Percentiles rank a stretch among this genome's conserved stretches.
phyloP scores from a whole-genome alignment of 345 rosid genomes.

The Luvunga scandens region DNA sequence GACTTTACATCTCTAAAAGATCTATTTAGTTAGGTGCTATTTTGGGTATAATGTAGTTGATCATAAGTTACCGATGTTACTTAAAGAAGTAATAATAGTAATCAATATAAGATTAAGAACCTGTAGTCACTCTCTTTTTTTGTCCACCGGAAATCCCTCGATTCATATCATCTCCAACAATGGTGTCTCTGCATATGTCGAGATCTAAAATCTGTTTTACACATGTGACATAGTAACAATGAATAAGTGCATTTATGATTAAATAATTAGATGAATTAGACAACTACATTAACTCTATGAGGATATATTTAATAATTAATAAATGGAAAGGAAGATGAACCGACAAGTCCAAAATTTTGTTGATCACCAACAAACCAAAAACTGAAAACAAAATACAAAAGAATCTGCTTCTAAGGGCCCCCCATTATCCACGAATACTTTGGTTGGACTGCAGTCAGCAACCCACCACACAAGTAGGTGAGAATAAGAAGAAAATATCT shows the following conservation, averaged over 20 bases:
- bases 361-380: neutral
- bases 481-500: neutral
- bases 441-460: slow-evolving; percentile 7
- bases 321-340: neutral
- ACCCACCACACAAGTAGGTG: slow-evolving; percentile 15
- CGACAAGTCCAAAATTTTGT: neutral
- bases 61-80: neutral
- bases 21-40: too few species aligned
- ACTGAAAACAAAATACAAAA: neutral
- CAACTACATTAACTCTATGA: neutral
- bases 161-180: slow-evolving; percentile 78
- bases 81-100: too few species aligned
- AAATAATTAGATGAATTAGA: neutral
- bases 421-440: slow-evolving; percentile 1
- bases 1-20: neutral
- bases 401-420: slow-evolving; percentile 1
- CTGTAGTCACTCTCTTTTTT: slow-evolving; percentile 87
- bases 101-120: slow-evolving; percentile 19
- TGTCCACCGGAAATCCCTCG: slow-evolving; percentile 94
- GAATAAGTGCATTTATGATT: neutral
- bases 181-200: slow-evolving; percentile 78
- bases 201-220: slow-evolving; percentile 68
- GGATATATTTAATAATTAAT: too few species aligned
- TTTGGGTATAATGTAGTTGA: too few species aligned
- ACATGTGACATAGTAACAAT: neutral